Base-by-base conservation (phyloP, 345 rosid genomes). In the Gossypium australe region DNA sequence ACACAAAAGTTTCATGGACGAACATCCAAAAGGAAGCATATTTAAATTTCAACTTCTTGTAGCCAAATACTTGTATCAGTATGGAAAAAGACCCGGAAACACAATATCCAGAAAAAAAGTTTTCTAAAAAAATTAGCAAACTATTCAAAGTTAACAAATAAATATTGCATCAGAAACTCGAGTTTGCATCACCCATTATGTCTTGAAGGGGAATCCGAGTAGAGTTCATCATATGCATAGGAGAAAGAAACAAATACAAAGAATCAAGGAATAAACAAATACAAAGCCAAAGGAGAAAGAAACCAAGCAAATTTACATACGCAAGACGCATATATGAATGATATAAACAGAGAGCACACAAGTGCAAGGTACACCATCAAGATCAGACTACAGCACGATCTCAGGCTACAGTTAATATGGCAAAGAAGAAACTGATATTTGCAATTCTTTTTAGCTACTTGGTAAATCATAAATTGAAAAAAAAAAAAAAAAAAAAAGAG, bases 131-230 rank as follows among this genome's bases (percentile, higher is more conserved):
- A 52, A 58, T 18, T 34, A 5, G 20, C 1, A 12, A 62, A 17
- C 5, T 5, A 51, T 52, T 27, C 18, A 17, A 51, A 16, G 73
- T 17, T 17, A 0, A 10, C 12, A 3, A 52, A 14, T 70, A 55
- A 3, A 57, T 27, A 44, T 73, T 61, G 85, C 89, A 87, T 86
- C 91, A 87, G 89, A 87, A 82, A 47, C 89, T 85, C 88, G 85
- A 74, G 80, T 84, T 80, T 75, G 65, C 88, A 90, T 85, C 92
- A 82, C 72, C 81, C 89, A 80, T 20, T 16, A 74, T 55, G 84
- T 87, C 87, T 57, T 80, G 88, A 84, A 82, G 84, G 87, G 85
- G 86, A 88, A 88, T 88, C 92, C 84, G 82, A 88, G 87, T 78
- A 72, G 55, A 78, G 17, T 44, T 84, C 88, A 69, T 86, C 92